phyloP scores from a whole-genome alignment of 352 stramenopile genomes.

The Pythium periplocum region DNA sequence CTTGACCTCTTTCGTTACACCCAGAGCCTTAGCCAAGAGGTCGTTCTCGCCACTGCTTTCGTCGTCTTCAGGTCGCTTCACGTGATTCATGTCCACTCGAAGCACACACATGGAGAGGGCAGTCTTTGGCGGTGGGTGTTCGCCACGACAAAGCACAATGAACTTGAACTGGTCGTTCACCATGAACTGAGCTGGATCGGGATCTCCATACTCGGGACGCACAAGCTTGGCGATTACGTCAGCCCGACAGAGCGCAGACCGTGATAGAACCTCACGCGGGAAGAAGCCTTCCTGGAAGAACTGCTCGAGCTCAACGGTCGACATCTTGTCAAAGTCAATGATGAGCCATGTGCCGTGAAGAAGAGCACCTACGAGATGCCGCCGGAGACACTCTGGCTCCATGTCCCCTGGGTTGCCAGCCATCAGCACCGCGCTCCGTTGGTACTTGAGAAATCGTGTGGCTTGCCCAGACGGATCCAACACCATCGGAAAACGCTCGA shows the following conservation, averaged over 20 bases:
- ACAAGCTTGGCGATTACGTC: slow-evolving; percentile 47
- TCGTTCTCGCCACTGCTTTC: slow-evolving; percentile 12
- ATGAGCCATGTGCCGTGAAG: slow-evolving; percentile 68
- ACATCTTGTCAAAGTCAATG: slow-evolving; percentile 69
- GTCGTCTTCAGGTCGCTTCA: slow-evolving; percentile 4
- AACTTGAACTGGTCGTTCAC: slow-evolving; percentile 87
- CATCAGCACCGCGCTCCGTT: slow-evolving; percentile 81
- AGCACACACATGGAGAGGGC: slow-evolving; percentile 67
- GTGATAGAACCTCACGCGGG: slow-evolving; percentile 63
- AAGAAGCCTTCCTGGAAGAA: slow-evolving; percentile 71
- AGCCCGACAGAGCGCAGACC: slow-evolving; percentile 60
- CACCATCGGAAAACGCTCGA: slow-evolving; percentile 85
- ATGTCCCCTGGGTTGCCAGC: slow-evolving; percentile 68
- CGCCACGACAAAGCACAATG: slow-evolving; percentile 53
- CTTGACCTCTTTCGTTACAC: slow-evolving; percentile 51
- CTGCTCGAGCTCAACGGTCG: slow-evolving; percentile 63
- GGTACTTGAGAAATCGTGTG: slow-evolving; percentile 87
- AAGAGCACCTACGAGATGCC: slow-evolving; percentile 69
- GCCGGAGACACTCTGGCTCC: slow-evolving; percentile 52
- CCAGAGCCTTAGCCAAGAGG: slow-evolving; percentile 41
- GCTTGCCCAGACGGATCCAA: slow-evolving; percentile 76
- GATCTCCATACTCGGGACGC: slow-evolving; percentile 43
- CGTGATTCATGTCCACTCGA: slow-evolving; percentile 24
- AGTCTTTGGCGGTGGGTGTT: slow-evolving; percentile 38
- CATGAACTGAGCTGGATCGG: slow-evolving; percentile 49